Evolutionary conservation across 2,329 filamentous ascomycete genomes (phyloP).

Genomic region (Chrysosporium queenslandicum): DNA sequence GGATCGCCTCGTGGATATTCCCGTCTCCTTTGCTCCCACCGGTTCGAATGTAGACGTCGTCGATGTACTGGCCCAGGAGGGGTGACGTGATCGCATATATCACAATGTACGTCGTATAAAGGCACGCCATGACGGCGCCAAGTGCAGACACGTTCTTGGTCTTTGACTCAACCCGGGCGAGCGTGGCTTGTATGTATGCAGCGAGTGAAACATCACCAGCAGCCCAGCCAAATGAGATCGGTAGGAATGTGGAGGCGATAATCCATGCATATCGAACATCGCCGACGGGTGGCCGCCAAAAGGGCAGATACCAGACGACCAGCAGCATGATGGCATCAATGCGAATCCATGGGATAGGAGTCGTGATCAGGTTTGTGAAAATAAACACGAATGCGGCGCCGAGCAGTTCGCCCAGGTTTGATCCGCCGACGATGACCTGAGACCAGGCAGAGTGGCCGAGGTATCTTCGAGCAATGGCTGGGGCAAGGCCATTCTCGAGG

Average conservation of each 20-base stretch:
- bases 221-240: constrained; percentile 43
- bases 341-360: constrained; percentile 44
- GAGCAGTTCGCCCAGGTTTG: constrained; percentile 43
- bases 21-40: constrained; percentile 21
- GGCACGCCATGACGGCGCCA: constrained; percentile 44
- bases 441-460: constrained; percentile 42
- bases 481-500: constrained; percentile 42
- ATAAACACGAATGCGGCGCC: constrained; percentile 43
- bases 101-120: constrained; percentile 43
- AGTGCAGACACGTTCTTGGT: constrained; percentile 41
- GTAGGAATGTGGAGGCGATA: constrained; percentile 39
- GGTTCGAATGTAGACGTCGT: constrained; percentile 31
- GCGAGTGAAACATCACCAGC: constrained; percentile 44
- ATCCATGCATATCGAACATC: constrained; percentile 41
- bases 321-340: constrained; percentile 40
- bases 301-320: constrained; percentile 43
- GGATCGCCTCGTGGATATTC: constrained; percentile 35
- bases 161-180: constrained; percentile 38
- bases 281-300: constrained; percentile 35
- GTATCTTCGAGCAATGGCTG: constrained; percentile 40
- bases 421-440: constrained; percentile 44
- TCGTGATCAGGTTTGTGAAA: constrained; percentile 41
- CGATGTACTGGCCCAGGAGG: constrained; percentile 40
- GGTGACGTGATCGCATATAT: constrained; percentile 39
- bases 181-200: constrained; percentile 43